Evolutionary conservation across 306 rosid species (phyloP), one percentile per base, ranked within the genome.

Genomic region (Potentilla sterilis): DNA sequence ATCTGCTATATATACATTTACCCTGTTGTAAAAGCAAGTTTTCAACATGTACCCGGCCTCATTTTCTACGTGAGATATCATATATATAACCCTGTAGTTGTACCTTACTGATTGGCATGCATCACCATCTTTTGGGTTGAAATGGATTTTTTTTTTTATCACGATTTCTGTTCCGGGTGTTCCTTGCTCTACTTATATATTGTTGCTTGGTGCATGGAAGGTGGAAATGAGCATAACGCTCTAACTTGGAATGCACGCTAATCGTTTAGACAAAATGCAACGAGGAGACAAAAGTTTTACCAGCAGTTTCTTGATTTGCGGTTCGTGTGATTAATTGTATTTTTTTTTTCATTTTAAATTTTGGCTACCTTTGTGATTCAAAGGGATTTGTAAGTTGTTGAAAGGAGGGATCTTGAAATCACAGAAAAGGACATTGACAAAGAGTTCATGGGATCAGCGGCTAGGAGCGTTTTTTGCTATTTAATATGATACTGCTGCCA

Each of bases 371-470:
- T 1, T 28, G 28, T 69, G 51, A 28, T 69, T 15, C 42, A 46
- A 69, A 52, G 9, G 58, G 41, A 9, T 55, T 72, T 28, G 38
- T 14, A 12, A 46, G 35, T 21, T 18, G 5, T 51, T 63, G 32
- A 48, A 73, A 72, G 58, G 68, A 83, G 73, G 82, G 19, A 81
- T 83, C 68, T 67, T 75, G 78, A 77, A 82, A 64, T 78, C 75
- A 71, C 71, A 76, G 46, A 59, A 83, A 72, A 70, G 71, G 87
- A 81, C 87, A 85, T n/a, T 10, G 52, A 75, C 66, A 82, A 87
- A 75, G 61, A 72, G 77, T 77, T 68, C 28, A 37, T 67, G 68
- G 78, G 73, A 67, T 74, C 66, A 82, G 81, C 47, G 78, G 85
- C 67, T 77, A 82, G 69, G 72, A 81, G 46, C 67, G 67, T 43